phyloP scores from a whole-genome alignment of 805 yeast genomes.

The Ogataea wickerhamii region DNA sequence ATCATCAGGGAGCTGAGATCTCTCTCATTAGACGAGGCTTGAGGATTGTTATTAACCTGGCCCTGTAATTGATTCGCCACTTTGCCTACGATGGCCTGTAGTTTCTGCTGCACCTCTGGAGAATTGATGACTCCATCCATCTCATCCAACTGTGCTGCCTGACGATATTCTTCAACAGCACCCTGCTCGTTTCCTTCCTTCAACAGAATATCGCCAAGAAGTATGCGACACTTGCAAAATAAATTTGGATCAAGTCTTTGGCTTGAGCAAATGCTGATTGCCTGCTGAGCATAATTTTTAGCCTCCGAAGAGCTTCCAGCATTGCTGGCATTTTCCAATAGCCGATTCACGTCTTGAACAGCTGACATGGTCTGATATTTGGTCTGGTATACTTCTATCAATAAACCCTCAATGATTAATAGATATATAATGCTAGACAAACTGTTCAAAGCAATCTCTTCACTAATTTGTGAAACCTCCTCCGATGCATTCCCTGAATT shows the following conservation, averaged over 20 bases:
- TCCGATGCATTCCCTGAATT: too few relatives aligned
- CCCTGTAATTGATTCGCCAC: conserved; percentile 23
- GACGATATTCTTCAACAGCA: conserved; percentile 28
- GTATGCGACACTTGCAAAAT: conserved; percentile 24
- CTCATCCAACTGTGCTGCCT: conserved; percentile 32
- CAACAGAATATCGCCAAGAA: conserved; percentile 27
- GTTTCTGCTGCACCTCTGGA: conserved; percentile 30
- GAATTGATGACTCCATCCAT: conserved; percentile 29
- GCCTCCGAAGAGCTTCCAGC: conserved; percentile 16
- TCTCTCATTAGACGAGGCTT: conserved; percentile 26
- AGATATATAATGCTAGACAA: too few relatives aligned
- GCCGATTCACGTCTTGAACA: conserved; percentile 18
- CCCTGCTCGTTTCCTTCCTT: conserved; percentile 21
- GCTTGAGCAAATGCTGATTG: conserved; percentile 19
- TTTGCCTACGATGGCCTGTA: conserved; percentile 20
- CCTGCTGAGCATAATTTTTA: conserved; percentile 15
- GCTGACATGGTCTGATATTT: conserved; percentile 20
- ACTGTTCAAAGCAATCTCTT: too few relatives aligned
- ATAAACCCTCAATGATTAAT: too few relatives aligned
- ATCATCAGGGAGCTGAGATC: conserved; percentile 27
- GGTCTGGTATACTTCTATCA: too few relatives aligned
- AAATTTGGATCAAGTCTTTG: conserved; percentile 27
- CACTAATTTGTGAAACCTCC: too few relatives aligned
- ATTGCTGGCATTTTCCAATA: conserved; percentile 19
- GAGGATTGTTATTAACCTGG: conserved; percentile 21